Evolutionary conservation across 164 flowering plant species (phyloP).

Genomic region (Echeveria elegans): DNA sequence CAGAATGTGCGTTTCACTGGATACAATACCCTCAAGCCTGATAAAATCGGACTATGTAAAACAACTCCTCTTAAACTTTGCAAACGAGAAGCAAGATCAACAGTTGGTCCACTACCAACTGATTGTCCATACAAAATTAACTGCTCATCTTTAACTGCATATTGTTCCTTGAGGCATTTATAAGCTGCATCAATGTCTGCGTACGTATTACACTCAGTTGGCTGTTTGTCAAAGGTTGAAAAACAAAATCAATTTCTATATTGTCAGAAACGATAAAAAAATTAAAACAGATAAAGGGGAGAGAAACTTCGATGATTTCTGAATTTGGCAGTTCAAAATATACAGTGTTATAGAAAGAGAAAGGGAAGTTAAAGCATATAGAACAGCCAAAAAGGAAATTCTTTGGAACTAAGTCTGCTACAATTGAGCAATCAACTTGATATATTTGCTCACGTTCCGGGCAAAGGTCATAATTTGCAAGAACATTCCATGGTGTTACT

Average conservation of each 20-base stretch:
- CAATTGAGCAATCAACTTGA: too few species aligned
- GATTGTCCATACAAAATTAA: constrained; percentile 88
- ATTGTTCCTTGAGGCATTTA: constrained; percentile 78
- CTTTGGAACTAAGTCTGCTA: too few species aligned
- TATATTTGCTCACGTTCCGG: too few species aligned
- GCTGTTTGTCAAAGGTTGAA: constrained; percentile 39
- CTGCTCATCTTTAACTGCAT: constrained; percentile 81
- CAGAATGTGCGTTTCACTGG: constrained; percentile 76
- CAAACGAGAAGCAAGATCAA: constrained; percentile 75
- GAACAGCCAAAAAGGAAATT: too few species aligned
- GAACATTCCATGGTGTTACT: too few species aligned
- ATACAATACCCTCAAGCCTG: constrained; percentile 85
- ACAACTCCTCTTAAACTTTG: constrained; percentile 79
- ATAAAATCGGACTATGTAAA: constrained; percentile 84
- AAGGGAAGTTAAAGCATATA: background rate
- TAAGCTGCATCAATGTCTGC: constrained; percentile 90
- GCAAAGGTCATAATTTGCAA: too few species aligned
- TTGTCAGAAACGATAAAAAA: background rate
- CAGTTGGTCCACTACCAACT: constrained; percentile 93
- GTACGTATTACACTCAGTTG: constrained; percentile 75
- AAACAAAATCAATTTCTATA: constrained; percentile 13
- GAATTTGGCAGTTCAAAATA: background rate
- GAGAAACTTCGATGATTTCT: too few species aligned
- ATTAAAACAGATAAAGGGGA: background rate
- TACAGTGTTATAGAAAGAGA: background rate